These are phyloP conservation scores for Carallia pectinifolia DNA, from an alignment of 345 rosid genomes.

Conservation along the genomic window DNA sequence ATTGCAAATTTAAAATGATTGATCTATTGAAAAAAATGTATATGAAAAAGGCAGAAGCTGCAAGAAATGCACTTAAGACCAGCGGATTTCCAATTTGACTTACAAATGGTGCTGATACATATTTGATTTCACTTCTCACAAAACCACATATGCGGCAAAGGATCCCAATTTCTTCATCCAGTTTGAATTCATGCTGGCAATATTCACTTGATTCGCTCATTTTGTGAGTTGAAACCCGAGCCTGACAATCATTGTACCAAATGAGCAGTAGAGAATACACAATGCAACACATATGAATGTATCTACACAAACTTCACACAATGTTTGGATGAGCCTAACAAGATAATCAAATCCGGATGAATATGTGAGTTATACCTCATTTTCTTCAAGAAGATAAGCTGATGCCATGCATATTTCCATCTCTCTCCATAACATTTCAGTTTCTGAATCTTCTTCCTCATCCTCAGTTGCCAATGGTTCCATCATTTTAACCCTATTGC, in stretches of 20 bases:
- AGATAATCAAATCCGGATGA: neutral
- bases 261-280: slow-evolving; percentile 6
- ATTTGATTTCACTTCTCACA: slow-evolving; percentile 69
- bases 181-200: slow-evolving; percentile 61
- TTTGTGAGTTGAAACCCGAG: slow-evolving; percentile 38
- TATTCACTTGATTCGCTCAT: slow-evolving; percentile 33
- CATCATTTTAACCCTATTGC: slow-evolving; percentile 20
- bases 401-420: slow-evolving; percentile 83
- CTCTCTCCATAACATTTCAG: slow-evolving; percentile 83
- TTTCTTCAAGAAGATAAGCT: slow-evolving; percentile 63
- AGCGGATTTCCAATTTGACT: slow-evolving; percentile 37
- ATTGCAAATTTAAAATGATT: too few relatives aligned
- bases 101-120: slow-evolving; percentile 79
- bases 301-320: neutral
- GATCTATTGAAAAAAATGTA: neutral
- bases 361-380: slow-evolving; percentile 51
- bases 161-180: slow-evolving; percentile 82
- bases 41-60: neutral
- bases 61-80: neutral
- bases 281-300: neutral
- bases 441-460: slow-evolving; percentile 67
- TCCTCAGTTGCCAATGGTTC: slow-evolving; percentile 40
- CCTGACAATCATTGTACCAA: slow-evolving; percentile 24
- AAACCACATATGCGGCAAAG: slow-evolving; percentile 65
- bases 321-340: neutral